Evolutionary conservation across 2,329 filamentous ascomycete genomes (phyloP).

Genomic region (Sporothrix curviconia): DNA sequence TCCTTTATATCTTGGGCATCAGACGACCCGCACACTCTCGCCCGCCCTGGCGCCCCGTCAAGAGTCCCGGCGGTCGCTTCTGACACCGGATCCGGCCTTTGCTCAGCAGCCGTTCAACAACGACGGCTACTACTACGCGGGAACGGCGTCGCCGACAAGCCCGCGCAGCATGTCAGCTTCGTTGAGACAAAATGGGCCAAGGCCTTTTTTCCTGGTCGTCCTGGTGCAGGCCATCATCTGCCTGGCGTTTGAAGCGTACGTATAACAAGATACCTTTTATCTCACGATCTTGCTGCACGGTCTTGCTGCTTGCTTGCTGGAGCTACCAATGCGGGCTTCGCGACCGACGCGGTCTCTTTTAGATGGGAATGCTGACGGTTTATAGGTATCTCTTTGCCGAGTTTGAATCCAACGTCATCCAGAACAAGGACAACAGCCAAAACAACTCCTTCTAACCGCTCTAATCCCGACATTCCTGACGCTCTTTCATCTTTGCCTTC

Average conservation of each 20-base stretch:
- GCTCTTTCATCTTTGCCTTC: slow-evolving; percentile 95
- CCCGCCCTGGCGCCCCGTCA: slow-evolving; percentile 41
- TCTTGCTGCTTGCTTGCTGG: too few relatives aligned
- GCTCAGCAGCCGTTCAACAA: slow-evolving; percentile 27
- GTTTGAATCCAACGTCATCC: slow-evolving; percentile 61
- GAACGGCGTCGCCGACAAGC: slow-evolving; percentile 23
- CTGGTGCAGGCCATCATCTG: slow-evolving; percentile 72
- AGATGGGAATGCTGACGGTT: background rate
- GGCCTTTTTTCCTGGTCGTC: slow-evolving; percentile 69
- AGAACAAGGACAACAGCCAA: slow-evolving; percentile 36
- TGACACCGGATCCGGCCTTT: slow-evolving; percentile 32
- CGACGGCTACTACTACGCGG: slow-evolving; percentile 29
- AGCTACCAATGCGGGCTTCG: too few relatives aligned
- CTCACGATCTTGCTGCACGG: too few relatives aligned
- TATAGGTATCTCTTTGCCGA: slow-evolving; percentile 84
- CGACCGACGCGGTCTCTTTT: background rate
- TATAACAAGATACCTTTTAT: background rate
- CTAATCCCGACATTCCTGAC: slow-evolving; percentile 94
- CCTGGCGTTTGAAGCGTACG: slow-evolving; percentile 80
- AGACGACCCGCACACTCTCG: slow-evolving; percentile 22
- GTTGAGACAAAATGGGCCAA: slow-evolving; percentile 85
- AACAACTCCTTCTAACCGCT: slow-evolving; percentile 53
- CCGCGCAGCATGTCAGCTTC: slow-evolving; percentile 57
- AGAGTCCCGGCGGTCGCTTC: slow-evolving; percentile 40
- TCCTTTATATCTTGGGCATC: background rate